These are phyloP conservation scores for Kodamaea arcana DNA, from an alignment of 1,139 yeast species.

Conservation along the genomic window DNA sequence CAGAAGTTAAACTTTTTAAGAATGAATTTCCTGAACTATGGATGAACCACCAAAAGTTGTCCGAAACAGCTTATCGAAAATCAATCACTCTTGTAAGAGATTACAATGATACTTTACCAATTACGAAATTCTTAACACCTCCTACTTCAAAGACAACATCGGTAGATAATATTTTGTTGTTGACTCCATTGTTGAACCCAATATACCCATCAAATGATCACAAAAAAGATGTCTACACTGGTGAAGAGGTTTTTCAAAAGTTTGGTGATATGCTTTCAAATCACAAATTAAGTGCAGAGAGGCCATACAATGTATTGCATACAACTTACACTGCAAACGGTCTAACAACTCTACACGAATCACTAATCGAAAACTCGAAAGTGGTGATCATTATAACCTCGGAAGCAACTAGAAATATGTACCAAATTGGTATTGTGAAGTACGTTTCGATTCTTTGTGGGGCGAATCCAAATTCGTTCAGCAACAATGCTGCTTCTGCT, in stretches of 20 bases:
- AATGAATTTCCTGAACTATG: constrained; percentile 31
- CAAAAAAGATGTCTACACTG: constrained; percentile 31
- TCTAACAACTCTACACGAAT: constrained; percentile 54
- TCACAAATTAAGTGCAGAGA: constrained; percentile 26
- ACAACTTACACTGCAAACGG: constrained; percentile 68
- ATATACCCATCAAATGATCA: constrained; percentile 21
- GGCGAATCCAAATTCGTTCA: constrained; percentile 36
- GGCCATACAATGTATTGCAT: constrained; percentile 49
- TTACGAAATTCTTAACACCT: constrained; percentile 39
- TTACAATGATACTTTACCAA: constrained; percentile 48
- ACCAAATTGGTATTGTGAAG: constrained; percentile 62
- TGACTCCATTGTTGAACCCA: constrained; percentile 53
- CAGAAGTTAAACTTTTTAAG: constrained; percentile 23
- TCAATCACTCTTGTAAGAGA: constrained; percentile 58
- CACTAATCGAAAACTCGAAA: constrained; percentile 50
- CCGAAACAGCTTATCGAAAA: constrained; percentile 47
- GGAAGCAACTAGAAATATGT: constrained; percentile 61
- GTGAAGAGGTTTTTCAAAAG: constrained; percentile 56
- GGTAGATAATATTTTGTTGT: constrained; percentile 39
- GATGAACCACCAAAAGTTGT: constrained; percentile 41
- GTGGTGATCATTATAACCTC: constrained; percentile 58
- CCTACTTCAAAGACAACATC: constrained; percentile 10
- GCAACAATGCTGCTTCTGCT: constrained; percentile 14
- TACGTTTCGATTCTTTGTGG: constrained; percentile 56
- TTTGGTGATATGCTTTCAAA: constrained; percentile 42